Base-by-base conservation (phyloP, 2,329 filamentous ascomycete genomes). In the Diaporthe capsici region DNA sequence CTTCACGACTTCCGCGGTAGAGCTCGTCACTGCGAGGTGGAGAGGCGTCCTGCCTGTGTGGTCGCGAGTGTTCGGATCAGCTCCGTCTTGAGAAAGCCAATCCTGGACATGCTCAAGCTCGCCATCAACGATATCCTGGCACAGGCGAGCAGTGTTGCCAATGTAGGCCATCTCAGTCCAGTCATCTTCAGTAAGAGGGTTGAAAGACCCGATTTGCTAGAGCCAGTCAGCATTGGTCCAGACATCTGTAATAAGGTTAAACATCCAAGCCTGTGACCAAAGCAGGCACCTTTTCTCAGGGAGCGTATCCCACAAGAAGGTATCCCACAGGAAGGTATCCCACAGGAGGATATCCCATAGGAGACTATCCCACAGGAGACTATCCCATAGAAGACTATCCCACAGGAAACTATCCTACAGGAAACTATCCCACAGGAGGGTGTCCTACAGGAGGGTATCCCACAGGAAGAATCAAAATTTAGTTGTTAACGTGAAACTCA, bases 81-180 rank as follows among this genome's bases (percentile, higher is more conserved):
- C 89, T 2, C 86, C 92, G 75, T 95, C 92, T 79, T 94, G 91
- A 6, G 87, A 84, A 34, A 91, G 87, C 71, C 94, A 97, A 78
- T 92, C 90, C 79, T 91, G 83, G 4, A 97, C 93, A 77, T 91
- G 89, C 51, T 94, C 92, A 4, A 93, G 79, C 82, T 97, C 92
- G 2, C 89, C 87, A 79, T 95, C 92, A 5, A 96, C 91, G 75
- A 98, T 97, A 0, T 94, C 95, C 80, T 95, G 93, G 80, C 94
- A 97, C 2, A 98, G 87, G 22, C 90, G 88, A 51, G 91, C 92
- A 1, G 94, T 96, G 78, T 95, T 94, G 15, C 94, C 94, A 49
- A 97, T 89, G 78, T 97, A 98, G 0, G 95, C 94, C 94, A 97
- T 97, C 78, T 96, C 94, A 0, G 95, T 97, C 94, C 95, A 97